A percentile compares a stretch with the other conserved stretches of the same genome.
These are phyloP conservation scores for Neotropicomus parvogracilis DNA, from an alignment of 1,284 basidiomycete genomes.

Conservation along the genomic window DNA sequence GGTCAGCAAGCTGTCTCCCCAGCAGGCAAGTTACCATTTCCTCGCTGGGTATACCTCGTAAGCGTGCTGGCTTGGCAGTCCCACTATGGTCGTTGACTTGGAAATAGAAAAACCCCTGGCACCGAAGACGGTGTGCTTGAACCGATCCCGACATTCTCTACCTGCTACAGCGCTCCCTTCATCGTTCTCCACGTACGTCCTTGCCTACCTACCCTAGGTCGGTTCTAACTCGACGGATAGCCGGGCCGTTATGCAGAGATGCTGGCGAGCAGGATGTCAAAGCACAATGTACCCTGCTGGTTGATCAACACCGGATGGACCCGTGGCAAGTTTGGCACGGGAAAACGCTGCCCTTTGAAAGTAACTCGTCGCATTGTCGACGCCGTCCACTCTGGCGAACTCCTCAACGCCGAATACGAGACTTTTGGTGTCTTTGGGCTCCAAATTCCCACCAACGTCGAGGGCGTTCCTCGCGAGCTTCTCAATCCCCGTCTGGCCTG, in stretches of 20 bases:
- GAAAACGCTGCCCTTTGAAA: constrained; percentile 92
- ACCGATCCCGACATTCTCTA: constrained; percentile 98
- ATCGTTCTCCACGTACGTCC: constrained; percentile 85
- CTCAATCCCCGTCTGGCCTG: constrained; percentile 86
- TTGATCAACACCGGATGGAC: constrained; percentile 99
- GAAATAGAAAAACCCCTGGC: constrained; percentile 80
- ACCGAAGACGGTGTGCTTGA: constrained; percentile 98
- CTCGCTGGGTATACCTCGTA: constrained; percentile 93
- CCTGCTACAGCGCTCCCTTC: constrained; percentile 98
- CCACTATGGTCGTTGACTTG: constrained; percentile 7
- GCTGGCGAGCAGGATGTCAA: constrained; percentile 93
- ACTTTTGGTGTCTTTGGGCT: constrained; percentile 80
- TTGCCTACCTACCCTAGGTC: neutral
- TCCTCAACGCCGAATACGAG: constrained; percentile 85
- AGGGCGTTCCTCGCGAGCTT: constrained; percentile 84
- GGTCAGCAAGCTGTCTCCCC: constrained; percentile 87
- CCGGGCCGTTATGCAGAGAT: constrained; percentile 94
- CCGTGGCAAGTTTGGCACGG: constrained; percentile 88
- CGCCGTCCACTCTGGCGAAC: constrained; percentile 92
- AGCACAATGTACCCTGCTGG: constrained; percentile 93
- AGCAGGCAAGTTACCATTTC: constrained; percentile 98
- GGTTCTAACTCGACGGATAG: constrained; percentile 37
- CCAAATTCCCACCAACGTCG: constrained; percentile 75
- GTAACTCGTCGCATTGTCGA: constrained; percentile 96
- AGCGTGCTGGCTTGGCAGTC: constrained; percentile 27